Percentiles rank a stretch among this genome's conserved stretches.
Conservation (phyloP, 192 early-diverging fungal species). For the Coemansia sp. region DNA sequence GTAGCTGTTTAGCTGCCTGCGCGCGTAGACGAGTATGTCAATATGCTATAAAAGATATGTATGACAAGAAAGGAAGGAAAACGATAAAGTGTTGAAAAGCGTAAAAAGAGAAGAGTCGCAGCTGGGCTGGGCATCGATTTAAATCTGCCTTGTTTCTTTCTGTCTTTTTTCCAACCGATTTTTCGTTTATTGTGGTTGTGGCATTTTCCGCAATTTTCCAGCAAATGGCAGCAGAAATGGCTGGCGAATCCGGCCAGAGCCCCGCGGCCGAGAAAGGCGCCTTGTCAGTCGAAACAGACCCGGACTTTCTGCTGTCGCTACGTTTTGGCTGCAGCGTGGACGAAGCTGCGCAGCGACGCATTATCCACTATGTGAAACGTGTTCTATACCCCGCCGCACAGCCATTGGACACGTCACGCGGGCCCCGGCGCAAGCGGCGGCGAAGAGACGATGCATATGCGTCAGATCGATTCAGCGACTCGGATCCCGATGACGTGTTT, state of each 20-base stretch:
- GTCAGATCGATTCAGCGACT: neutral
- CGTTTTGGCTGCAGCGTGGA: slow-evolving; percentile 22
- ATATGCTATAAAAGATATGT: too few species aligned
- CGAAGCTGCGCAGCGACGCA: slow-evolving; percentile 7
- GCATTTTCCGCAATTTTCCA: neutral
- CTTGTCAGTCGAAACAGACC: neutral
- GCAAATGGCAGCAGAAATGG: neutral
- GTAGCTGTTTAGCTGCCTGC: too few species aligned
- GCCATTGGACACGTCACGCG: neutral
- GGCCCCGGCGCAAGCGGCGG: slow-evolving; percentile 28
- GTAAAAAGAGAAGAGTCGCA: too few species aligned
- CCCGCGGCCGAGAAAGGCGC: neutral
- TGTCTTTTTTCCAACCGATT: too few species aligned
- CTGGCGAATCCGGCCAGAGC: neutral
- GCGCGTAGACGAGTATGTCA: too few species aligned
- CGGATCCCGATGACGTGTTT: neutral
- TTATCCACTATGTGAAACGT: slow-evolving; percentile 24
- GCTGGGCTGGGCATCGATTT: too few species aligned
- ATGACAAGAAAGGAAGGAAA: too few species aligned
- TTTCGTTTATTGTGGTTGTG: too few species aligned
- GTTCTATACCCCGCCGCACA: neutral
- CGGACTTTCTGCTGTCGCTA: slow-evolving; percentile 25
- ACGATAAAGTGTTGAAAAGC: too few species aligned
- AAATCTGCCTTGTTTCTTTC: too few species aligned
- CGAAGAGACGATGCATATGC: slow-evolving; percentile 9